Conservation (phyloP, 2,329 filamentous ascomycete genomes). For the Arthrinium phaeospermum region DNA sequence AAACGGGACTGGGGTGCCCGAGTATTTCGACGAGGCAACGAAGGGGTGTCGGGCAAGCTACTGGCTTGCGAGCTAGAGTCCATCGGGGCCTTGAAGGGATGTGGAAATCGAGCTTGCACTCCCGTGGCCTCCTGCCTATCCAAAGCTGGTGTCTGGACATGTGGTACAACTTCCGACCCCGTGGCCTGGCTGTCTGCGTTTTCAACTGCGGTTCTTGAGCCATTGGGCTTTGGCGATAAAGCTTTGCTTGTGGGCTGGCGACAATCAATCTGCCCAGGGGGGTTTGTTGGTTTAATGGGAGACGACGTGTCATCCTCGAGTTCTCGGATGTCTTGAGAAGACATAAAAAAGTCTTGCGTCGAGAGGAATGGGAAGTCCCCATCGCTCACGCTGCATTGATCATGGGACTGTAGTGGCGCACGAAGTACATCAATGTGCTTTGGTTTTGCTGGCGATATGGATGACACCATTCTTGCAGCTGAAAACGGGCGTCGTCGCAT, state of each 20-base stretch:
- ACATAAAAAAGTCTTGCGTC: conserved; percentile 53
- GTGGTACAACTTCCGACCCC: background rate
- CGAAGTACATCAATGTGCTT: background rate
- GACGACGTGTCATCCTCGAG: conserved; percentile 34
- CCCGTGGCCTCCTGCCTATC: background rate
- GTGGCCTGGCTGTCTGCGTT: background rate
- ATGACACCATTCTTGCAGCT: background rate
- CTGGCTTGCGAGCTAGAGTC: conserved; percentile 1
- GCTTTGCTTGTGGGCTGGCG: too few relatives aligned
- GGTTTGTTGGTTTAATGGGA: background rate
- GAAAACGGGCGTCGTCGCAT: background rate
- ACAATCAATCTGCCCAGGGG: background rate
- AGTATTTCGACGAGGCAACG: background rate
- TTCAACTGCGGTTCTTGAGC: background rate
- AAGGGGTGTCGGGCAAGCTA: conserved; percentile 1
- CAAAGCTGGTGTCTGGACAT: background rate
- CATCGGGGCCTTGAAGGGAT: background rate
- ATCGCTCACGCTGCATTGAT: conserved; percentile 18
- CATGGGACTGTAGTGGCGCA: conserved; percentile 4
- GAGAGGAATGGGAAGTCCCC: conserved; percentile 44
- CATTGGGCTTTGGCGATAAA: background rate
- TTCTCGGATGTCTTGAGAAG: conserved; percentile 54
- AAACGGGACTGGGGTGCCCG: conserved; percentile 2
- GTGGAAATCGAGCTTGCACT: background rate
- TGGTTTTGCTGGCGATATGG: background rate